A percentile compares a stretch with the other conserved stretches of the same genome.
phyloP scores from a whole-genome alignment of 148 eudicot species.

The Vaccinium vitisidaea region DNA sequence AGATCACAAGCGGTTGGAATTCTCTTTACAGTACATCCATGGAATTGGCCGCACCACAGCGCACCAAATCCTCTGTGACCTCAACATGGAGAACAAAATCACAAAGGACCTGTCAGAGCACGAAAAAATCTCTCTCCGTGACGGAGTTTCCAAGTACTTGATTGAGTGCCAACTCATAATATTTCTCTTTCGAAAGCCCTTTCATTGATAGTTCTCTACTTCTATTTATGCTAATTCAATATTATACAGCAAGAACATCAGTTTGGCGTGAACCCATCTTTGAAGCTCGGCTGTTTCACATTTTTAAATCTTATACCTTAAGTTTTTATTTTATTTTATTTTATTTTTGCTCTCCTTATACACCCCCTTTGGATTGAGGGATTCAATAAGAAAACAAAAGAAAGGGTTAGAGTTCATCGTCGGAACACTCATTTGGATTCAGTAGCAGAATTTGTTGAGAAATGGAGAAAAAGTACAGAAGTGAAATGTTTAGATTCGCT shows the following conservation, averaged over 20 bases:
- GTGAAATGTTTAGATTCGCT: no score
- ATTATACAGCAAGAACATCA: not conserved
- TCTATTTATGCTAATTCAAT: not conserved
- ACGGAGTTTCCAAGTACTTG: conserved; percentile 51
- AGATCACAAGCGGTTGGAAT: conserved; percentile 49
- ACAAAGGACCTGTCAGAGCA: conserved; percentile 53
- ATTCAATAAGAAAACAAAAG: no score
- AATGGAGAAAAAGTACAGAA: no score
- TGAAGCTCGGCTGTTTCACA: not conserved
- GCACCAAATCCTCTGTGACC: conserved; percentile 47
- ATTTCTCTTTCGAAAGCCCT: not conserved
- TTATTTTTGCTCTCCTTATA: no score
- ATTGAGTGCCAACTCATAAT: conserved; percentile 61
- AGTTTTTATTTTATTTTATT: no score
- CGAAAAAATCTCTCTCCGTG: conserved; percentile 47
- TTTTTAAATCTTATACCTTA: no score
- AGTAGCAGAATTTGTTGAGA: no score
- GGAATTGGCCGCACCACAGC: conserved; percentile 55
- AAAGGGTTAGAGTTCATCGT: no score
- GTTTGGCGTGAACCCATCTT: not conserved
- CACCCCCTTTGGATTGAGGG: no score
- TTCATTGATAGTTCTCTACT: not conserved
- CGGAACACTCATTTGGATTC: no score
- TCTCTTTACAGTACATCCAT: conserved; percentile 56
- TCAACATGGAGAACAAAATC: conserved; percentile 51